Evolutionary conservation across 2,329 filamentous ascomycete genomes (phyloP).

Genomic region (Arthrocladium fulminans): DNA sequence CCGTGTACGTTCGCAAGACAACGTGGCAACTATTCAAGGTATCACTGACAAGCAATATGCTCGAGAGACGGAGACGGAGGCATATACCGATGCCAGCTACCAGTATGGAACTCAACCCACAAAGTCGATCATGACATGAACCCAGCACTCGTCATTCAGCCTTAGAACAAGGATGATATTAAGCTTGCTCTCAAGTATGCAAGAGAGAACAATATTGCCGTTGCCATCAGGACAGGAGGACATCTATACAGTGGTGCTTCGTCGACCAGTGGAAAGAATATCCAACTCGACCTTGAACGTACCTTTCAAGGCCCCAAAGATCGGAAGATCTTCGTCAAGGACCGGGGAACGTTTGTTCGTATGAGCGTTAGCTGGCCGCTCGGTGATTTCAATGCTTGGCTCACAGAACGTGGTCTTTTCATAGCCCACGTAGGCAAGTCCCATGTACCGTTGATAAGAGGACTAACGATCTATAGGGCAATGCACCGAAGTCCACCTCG

Average conservation of each 20-base stretch:
- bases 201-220: slow-evolving; percentile 31
- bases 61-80: neutral
- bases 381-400: slow-evolving; percentile 37
- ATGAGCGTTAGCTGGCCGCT: slow-evolving; percentile 37
- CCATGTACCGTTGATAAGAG: neutral
- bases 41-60: slow-evolving; percentile 5
- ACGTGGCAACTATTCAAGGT: neutral
- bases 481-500: slow-evolving; percentile 39
- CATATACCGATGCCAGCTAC: slow-evolving; percentile 1
- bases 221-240: slow-evolving; percentile 41
- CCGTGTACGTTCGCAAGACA: neutral
- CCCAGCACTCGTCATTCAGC: slow-evolving; percentile 39
- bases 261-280: slow-evolving; percentile 37
- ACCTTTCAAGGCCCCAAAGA: slow-evolving; percentile 31
- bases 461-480: slow-evolving; percentile 33
- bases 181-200: slow-evolving; percentile 34
- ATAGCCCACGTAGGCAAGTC: slow-evolving; percentile 23
- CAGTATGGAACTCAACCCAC: slow-evolving; percentile 40
- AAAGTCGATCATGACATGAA: slow-evolving; percentile 36
- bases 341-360: slow-evolving; percentile 30
- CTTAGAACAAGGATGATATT: slow-evolving; percentile 38
- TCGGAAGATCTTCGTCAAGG: slow-evolving; percentile 27
- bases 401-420: slow-evolving; percentile 35
- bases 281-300: slow-evolving; percentile 39
- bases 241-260: slow-evolving; percentile 45